Evolutionary conservation across 2,329 filamentous ascomycete species (phyloP), one percentile per base, ranked within the genome.

Genomic region (Pseudocercospora vitis): DNA sequence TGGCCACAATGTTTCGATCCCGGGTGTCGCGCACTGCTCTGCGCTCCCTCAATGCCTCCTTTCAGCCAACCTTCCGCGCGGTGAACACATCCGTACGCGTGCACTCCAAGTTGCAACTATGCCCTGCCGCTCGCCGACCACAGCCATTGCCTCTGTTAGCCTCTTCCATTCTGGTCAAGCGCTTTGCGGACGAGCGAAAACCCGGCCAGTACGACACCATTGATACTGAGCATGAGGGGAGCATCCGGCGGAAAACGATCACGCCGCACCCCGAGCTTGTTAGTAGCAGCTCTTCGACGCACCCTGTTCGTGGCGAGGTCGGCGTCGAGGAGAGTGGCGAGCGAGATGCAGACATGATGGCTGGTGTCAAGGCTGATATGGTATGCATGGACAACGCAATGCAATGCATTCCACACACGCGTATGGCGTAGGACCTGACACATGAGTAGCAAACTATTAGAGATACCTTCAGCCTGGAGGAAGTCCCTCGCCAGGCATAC

Each of bases 201-300:
- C 46, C 65, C 52, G 50, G 73, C 26, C 68, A 71, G 31, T 45
- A 29, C 42, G 74, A 77, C 57, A 72, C 72, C 52, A 80, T 81
- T 50, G 78, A 88, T 60, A 72, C 68, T 35, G 75, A 86, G 59
- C 73, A 73, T 24, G 86, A 88, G 68, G 76, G 77, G 42, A 74
- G 78, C 59, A 63, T 82, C 7, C 77, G 71, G 9, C 63, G 83
- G 44, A 67, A 81, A 66, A 80, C 80, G 65, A 72, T 91, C n/a
- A 67, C 81, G 53, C 65, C 81, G 2, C 71, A 81, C 23, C 87
- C 87, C 0, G 80, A 81, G 32, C 69, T 74, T 5, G 86, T 91
- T 0, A 81, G 84, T 0, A 71, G 72, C 18, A 76, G 76, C 35
- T 91, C 86, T 9, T 67, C 70, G 3, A 71, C 68, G 3, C 74